Evolutionary conservation across 192 early-diverging fungal species (phyloP), one percentile per base, ranked within the genome.

Genomic region (Linnemannia schmuckeri): DNA sequence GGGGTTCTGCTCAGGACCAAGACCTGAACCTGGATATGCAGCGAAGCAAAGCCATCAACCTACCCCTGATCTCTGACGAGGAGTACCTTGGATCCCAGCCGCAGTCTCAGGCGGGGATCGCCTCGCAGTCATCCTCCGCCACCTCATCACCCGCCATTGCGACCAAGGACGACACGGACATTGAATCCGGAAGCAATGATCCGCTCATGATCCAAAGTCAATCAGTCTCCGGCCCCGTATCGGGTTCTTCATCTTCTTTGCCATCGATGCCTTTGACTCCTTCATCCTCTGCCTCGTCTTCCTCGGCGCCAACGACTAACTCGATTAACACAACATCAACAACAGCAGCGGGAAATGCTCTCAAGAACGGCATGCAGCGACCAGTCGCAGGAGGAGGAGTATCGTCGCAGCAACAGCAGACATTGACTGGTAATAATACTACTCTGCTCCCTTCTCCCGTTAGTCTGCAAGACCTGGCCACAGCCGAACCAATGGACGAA

Each of bases 1-100:
- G 78, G 79, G 79, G 79, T 3, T 69, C 79, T 35, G 84, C 84
- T 8, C 84, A 81, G 40, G 77, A 81, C 15, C 79, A 81, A 42
- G 84, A 86, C 35, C 75, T 86, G 20, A 77, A 69, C 55, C 61
- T 86, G 6, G 84, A 86, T 2, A 54, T 81, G 70, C 63, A 80
- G 61, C 80, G 80, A 41, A 75, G 52, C 71, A 86, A 86, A 49
- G 68, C 79, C 46, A 81, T 86, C 27, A 75, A 35, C 20, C 22
- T 86, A n/a, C 84, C 84, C 38, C 38, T 86, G 44, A 49, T 86
- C 20, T 77, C 84, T n/a, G 84, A 86, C 55, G 78, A 80, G 37
- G 54, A 30, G n/a, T 86, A 77, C 27, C 44, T 57, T 27, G 8
- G 42, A 20, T 18, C 38, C 41, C 44, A 74, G 69, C 57, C 71